Base-by-base conservation (phyloP, 805 yeast genomes). In the Metahyphopichia silvanorum region DNA sequence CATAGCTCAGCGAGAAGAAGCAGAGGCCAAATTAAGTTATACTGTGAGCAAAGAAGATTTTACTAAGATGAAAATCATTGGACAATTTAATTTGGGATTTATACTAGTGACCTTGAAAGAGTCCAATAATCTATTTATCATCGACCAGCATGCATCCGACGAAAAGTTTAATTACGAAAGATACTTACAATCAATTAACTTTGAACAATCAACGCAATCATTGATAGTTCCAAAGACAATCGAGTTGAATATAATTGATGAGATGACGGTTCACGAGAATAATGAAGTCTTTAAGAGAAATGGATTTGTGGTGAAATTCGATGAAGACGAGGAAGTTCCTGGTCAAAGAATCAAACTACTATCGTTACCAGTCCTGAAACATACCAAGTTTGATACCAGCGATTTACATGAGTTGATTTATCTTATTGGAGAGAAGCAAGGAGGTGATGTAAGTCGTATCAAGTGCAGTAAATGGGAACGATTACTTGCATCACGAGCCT, bases 131-230 rank as follows among this genome's bases (percentile, higher is more conserved):
- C 47, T 91, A 20, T 89, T 93, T 47, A 89, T 93, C 21, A 72
- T 93, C 29, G 99, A 93, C 55, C 99, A 93, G 57, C 99, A 93
- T 63, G 98, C 98, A 1, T 85, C 95, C 43, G 98, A 93, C 61
- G 99, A 93, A 50, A 93, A 89, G 46, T 87, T 50, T 63, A 93
- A 93, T 55, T 93, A 86, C 63, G 98, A 93, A 55, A 66, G 64
- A 30, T 58, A 84, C 11, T 79, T 76, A 44, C 55, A 63, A 12
- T 68, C 66, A 2, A 76, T 84, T 0, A 60, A 64, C 0, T 77
- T 89, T 41, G 72, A 76, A 27, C 49, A 63, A 7, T 51, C 43
- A 11, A 69, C 72, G 26, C 97, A 93, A 57, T 78, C 79, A 2
- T 63, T 93, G 30, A 86, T 91, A 5, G 44, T 40, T 2, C 68